Conservation (phyloP, 208 protist species). For the Wallacemonas collosoma region DNA sequence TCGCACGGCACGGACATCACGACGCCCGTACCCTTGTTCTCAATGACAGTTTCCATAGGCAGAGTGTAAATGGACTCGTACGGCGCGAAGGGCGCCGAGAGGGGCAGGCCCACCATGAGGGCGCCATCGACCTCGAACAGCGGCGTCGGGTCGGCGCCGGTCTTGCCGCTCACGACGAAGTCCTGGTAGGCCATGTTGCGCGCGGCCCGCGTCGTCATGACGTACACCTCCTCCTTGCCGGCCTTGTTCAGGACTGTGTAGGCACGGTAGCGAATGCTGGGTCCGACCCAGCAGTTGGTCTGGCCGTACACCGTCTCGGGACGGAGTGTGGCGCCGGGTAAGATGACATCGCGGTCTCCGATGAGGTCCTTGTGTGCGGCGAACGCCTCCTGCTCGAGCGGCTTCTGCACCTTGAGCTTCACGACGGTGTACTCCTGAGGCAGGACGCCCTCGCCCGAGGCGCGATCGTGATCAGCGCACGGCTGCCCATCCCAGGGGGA, state of each 20-base stretch:
- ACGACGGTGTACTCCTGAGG: conserved; percentile 99
- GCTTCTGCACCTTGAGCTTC: conserved; percentile 94
- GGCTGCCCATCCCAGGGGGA: conserved; percentile 98
- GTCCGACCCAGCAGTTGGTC: conserved; percentile 99
- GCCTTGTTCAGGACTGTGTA: conserved; percentile 84
- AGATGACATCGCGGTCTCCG: conserved; percentile 85
- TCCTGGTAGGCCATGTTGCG: conserved; percentile 97
- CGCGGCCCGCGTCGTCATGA: conserved; percentile 95
- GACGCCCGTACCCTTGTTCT: conserved; percentile 98
- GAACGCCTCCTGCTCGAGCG: conserved; percentile 70
- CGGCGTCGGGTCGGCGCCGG: conserved; percentile 49
- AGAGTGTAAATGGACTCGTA: conserved; percentile 96
- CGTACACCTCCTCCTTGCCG: conserved; percentile 91
- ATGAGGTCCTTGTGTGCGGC: conserved; percentile 62
- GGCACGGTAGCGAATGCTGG: conserved; percentile 95
- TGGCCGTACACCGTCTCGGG: conserved; percentile 99
- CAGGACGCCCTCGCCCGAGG: conserved; percentile 96
- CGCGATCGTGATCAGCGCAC: conserved; percentile 99
- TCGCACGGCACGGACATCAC: conserved; percentile 98
- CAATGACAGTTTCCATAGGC: conserved; percentile 98
- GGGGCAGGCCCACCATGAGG: conserved; percentile 93
- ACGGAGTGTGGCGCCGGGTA: conserved; percentile 98
- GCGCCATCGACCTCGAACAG: conserved; percentile 92
- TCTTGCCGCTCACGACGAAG: conserved; percentile 87
- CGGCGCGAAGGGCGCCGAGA: conserved; percentile 89